A percentile compares a stretch with the other conserved stretches of the same genome.
phyloP scores from a whole-genome alignment of 1,284 basidiomycete species.

The Mycena sp. region DNA sequence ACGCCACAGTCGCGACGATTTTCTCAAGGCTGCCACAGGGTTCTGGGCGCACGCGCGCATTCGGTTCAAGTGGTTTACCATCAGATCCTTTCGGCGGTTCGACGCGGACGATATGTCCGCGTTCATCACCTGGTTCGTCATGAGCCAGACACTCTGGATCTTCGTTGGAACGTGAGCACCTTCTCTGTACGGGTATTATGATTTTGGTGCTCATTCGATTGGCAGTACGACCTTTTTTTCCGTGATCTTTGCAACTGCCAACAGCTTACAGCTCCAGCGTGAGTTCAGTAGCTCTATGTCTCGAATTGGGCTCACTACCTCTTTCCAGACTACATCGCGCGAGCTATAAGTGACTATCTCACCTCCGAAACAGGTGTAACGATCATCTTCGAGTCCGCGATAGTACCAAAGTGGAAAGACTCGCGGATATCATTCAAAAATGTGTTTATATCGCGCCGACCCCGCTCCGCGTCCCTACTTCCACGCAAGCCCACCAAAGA shows the following conservation, averaged over 20 bases:
- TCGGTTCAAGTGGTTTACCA: conserved; percentile 98
- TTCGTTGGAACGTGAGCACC: conserved; percentile 88
- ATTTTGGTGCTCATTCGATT: conserved; percentile 16
- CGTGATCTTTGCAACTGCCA: conserved; percentile 89
- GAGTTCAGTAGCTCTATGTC: conserved; percentile 22
- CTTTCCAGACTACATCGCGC: conserved; percentile 83
- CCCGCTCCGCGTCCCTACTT: conserved; percentile 39
- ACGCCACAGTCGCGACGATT: conserved; percentile 81
- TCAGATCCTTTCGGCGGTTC: conserved; percentile 94
- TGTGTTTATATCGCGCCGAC: conserved; percentile 91
- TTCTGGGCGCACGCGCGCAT: conserved; percentile 93
- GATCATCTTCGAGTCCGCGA: conserved; percentile 97
- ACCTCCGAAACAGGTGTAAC: conserved; percentile 94
- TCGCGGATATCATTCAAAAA: conserved; percentile 97
- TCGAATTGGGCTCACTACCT: background rate
- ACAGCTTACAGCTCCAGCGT: conserved; percentile 93
- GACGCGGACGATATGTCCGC: conserved; percentile 98
- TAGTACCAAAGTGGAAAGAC: conserved; percentile 98
- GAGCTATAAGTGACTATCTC: conserved; percentile 91
- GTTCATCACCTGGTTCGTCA: conserved; percentile 93
- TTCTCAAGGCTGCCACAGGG: conserved; percentile 85
- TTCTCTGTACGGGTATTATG: background rate
- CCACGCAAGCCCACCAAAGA: conserved; percentile 31
- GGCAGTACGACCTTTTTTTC: conserved; percentile 94
- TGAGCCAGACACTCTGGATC: conserved; percentile 95